Conservation (phyloP, 768 basidiomycete species). For the Podaxis mareebaensis region DNA sequence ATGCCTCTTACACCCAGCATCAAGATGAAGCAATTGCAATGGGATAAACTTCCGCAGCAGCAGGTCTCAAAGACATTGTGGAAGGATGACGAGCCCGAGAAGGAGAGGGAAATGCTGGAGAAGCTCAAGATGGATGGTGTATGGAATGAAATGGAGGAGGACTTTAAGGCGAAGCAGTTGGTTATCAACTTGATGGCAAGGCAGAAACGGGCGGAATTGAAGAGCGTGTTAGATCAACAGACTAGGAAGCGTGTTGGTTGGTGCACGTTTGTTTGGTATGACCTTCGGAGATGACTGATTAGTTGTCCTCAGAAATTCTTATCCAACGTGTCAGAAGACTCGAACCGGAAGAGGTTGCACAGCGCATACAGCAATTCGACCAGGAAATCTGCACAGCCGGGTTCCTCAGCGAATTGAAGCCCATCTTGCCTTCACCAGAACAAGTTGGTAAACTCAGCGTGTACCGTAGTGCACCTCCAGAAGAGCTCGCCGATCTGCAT, state of each 20-base stretch:
- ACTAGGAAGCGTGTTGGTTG: slow-evolving; percentile 92
- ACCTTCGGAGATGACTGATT: neutral
- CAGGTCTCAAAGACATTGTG: slow-evolving; percentile 86
- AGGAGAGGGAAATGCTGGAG: slow-evolving; percentile 78
- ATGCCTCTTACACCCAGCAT: slow-evolving; percentile 80
- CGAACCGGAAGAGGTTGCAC: slow-evolving; percentile 84
- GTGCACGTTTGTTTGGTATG: slow-evolving; percentile 29
- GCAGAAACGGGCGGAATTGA: slow-evolving; percentile 85
- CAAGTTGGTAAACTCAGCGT: slow-evolving; percentile 88
- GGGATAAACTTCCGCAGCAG: slow-evolving; percentile 96
- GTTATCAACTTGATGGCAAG: slow-evolving; percentile 87
- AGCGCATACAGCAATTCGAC: slow-evolving; percentile 85
- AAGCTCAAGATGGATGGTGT: slow-evolving; percentile 85
- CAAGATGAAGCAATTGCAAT: slow-evolving; percentile 98
- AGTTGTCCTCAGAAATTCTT: slow-evolving; percentile 69
- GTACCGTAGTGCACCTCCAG: slow-evolving; percentile 82
- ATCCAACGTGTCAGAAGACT: slow-evolving; percentile 84
- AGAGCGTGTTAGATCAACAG: slow-evolving; percentile 87
- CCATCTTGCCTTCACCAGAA: slow-evolving; percentile 88
- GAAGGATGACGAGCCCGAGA: slow-evolving; percentile 66
- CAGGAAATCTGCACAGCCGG: slow-evolving; percentile 82
- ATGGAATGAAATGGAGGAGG: slow-evolving; percentile 96
- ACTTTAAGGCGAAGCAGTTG: slow-evolving; percentile 95
- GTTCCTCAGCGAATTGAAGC: slow-evolving; percentile 87
- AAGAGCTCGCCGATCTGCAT: slow-evolving; percentile 87